Base-by-base conservation (phyloP, 2,329 filamentous ascomycete genomes). In the Fusarium coffeatum region DNA sequence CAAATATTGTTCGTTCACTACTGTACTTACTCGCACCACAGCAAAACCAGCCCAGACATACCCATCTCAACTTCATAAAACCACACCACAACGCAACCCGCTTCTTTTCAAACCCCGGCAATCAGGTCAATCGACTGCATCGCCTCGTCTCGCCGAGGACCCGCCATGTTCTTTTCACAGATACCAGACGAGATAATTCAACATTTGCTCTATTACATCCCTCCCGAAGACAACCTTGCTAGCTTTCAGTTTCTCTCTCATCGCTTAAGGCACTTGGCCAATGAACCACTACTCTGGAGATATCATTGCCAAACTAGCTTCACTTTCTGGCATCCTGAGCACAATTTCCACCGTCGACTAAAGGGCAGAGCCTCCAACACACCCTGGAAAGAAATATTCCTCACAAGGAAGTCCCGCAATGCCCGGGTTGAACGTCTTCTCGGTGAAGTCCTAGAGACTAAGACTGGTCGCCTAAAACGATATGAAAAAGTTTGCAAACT, bases 161-260 rank as follows among this genome's bases (percentile, higher is more conserved):
- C 60, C 68, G 74, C 56, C 69, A 79, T 80, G 77, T 79, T 80
- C 40, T 74, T 88, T 59, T 77, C 82, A 41, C 72, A 77, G 56
- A 83, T 96, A 37, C 94, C 94, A 42, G 92, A 95, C 79, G 96
- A 99, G 83, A 88, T 98, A 68, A 85, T 98, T 74, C 89, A 93
- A 77, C 87, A 90, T 55, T 92, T 98, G 71, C 85, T 98, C 71
- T 84, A 86, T 67, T 89, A 89, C 76, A 78, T 81, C 76, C 88
- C 80, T 76, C 90, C 86, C 71, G 83, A 84, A 59, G 85, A 90
- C 64, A 84, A 84, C 50, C 78, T 89, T 41, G 55, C 71, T 16
- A 79, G 75, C 59, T 73, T 90, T 40, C 83, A 87, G 66, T 78
- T 80, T 27, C 84, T 91, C 13, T 93, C 88, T 23, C 88, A 83